Evolutionary conservation across 306 rosid genomes (phyloP).

Genomic region (Phaseolus lunatus): DNA sequence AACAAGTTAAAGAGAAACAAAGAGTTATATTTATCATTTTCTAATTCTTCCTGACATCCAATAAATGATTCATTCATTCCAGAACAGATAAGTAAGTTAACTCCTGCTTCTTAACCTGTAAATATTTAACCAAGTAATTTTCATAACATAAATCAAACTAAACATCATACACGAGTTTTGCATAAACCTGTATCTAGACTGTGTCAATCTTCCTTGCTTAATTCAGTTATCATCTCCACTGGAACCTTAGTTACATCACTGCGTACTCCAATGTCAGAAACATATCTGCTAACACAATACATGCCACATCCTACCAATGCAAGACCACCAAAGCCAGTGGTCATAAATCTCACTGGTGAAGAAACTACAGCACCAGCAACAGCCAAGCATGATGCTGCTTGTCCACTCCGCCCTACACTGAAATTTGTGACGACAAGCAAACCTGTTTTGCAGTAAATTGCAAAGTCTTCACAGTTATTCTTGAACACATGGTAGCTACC

Average conservation of each 20-base stretch:
- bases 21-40: neutral
- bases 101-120: neutral
- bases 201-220: conserved; percentile 14
- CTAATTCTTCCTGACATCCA: neutral
- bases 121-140: neutral
- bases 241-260: conserved; percentile 62
- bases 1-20: neutral
- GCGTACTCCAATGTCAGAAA: conserved; percentile 66
- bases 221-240: conserved; percentile 50
- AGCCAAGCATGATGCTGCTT: conserved; percentile 59
- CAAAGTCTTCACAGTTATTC: conserved; percentile 86
- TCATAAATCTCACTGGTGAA: conserved; percentile 50
- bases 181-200: neutral
- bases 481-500: conserved; percentile 62
- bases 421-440: conserved; percentile 51
- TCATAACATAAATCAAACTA: neutral
- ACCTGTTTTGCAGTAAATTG: conserved; percentile 87
- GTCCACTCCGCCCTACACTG: conserved; percentile 69
- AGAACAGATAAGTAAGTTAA: neutral
- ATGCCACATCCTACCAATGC: conserved; percentile 51
- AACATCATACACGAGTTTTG: neutral
- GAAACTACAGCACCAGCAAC: conserved; percentile 53
- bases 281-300: conserved; percentile 57
- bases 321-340: conserved; percentile 45
- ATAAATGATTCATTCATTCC: neutral